These are phyloP conservation scores for Ballota nigra DNA, from an alignment of 257 asterid species.

Conservation along the genomic window DNA sequence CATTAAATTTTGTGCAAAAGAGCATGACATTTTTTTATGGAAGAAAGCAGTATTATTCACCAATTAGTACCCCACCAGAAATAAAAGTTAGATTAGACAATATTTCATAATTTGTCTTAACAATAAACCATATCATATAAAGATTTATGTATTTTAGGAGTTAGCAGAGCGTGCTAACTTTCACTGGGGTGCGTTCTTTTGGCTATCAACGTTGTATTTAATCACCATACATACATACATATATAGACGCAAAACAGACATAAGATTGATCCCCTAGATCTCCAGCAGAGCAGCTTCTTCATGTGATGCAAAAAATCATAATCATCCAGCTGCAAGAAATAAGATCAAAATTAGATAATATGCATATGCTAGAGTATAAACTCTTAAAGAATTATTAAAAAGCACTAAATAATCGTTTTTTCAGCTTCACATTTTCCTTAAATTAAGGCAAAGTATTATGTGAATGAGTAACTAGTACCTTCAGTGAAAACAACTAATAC, in stretches of 20 bases:
- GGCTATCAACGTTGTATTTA: no score
- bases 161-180: not conserved
- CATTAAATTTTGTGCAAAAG: no score
- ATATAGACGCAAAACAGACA: not conserved
- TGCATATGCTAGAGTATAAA: not conserved
- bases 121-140: not conserved
- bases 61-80: no score
- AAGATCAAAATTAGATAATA: not conserved
- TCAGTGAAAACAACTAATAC: no score
- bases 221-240: not conserved
- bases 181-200: not conserved
- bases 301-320: not conserved
- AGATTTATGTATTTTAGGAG: not conserved
- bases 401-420: no score
- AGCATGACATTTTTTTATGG: no score
- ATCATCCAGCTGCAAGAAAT: constrained; percentile 28
- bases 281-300: not conserved
- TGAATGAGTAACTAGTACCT: no score
- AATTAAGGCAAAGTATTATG: no score
- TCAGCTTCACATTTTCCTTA: no score
- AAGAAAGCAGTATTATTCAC: no score
- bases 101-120: not conserved
- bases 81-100: no score
- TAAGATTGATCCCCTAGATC: not conserved
- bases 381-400: no score